Base-by-base conservation (phyloP, 331 rosid species). In the Quercus tomentella region DNA sequence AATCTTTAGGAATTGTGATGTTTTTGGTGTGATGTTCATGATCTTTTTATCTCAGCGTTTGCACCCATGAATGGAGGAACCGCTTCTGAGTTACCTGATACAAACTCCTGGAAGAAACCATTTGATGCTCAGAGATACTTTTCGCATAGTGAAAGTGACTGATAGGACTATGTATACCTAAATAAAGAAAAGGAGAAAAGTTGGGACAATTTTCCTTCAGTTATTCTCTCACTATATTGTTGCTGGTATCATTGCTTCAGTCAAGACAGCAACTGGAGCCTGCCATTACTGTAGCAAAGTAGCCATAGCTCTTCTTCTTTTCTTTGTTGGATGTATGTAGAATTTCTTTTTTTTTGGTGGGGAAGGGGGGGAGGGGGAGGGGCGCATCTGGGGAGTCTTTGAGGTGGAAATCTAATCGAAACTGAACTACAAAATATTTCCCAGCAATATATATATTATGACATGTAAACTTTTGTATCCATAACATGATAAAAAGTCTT, bases 21-120 rank as follows among this genome's bases (percentile, higher is more conserved):
- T 11, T 63, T 54, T 62, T 74, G 35, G 77, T 72, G 74, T 58
- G 61, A 41, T 79, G 51, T 21, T 81, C 69, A 58, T 71, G 60
- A 2, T 31, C 14, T 72, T 73, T 49, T 15, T 57, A 35, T 80
- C 80, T 87, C 94, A 95, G 99, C 97, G 74, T 95, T 95, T 89
- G 99, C 98, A 33, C 96, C 97, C 49, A 93, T 93, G 86, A 77
- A 83, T 78, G 94, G 92, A 25, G 89, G 82, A 65, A 35, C 60
- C 57, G 25, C 80, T 76, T 73, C 90, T 37, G 78, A 79, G 66
- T 21, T 57, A 20, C 86, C 31, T 26, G 81, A 84, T 70, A 61
- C 87, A 2, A 83, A 81, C 70, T 52, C 83, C 15, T 74, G 87
- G 80, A 86, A 84, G 81, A 90, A 86, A 70, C 88, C 75, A 33